These are phyloP conservation scores for Sesbania bispinosa DNA, from an alignment of 306 rosid species.

Conservation along the genomic window DNA sequence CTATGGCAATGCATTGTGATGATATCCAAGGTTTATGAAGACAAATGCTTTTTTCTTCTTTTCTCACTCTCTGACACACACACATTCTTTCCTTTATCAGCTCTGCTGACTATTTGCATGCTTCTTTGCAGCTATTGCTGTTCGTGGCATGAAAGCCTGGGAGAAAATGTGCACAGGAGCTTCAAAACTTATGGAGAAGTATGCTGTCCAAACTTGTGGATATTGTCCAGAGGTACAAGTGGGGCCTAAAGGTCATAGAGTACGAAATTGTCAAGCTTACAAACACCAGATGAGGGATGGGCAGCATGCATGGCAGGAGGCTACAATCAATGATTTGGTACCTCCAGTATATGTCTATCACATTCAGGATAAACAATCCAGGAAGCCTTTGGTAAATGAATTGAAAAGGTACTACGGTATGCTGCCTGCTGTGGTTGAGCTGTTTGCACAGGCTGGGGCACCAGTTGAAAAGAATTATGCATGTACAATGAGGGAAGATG, in stretches of 20 bases:
- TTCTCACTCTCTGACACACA: too few relatives aligned
- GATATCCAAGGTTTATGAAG: slow-evolving; percentile 47
- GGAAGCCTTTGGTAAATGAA: slow-evolving; percentile 48
- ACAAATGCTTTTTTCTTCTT: background rate
- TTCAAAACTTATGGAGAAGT: slow-evolving; percentile 53
- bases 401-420: slow-evolving; percentile 60
- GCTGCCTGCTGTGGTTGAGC: slow-evolving; percentile 71
- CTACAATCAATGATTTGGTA: slow-evolving; percentile 52
- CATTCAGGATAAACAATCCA: slow-evolving; percentile 34
- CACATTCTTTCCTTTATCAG: background rate
- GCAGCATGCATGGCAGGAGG: slow-evolving; percentile 79
- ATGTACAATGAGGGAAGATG: slow-evolving; percentile 51
- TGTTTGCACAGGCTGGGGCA: slow-evolving; percentile 64
- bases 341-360: slow-evolving; percentile 69
- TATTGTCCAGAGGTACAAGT: slow-evolving; percentile 75
- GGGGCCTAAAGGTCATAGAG: slow-evolving; percentile 75
- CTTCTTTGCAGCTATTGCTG: slow-evolving; percentile 46
- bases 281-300: slow-evolving; percentile 89
- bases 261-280: slow-evolving; percentile 63
- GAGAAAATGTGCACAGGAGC: slow-evolving; percentile 50
- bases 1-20: slow-evolving; percentile 31
- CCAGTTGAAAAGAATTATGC: slow-evolving; percentile 36
- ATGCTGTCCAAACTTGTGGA: slow-evolving; percentile 69
- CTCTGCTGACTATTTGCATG: slow-evolving; percentile 4
- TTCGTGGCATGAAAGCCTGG: slow-evolving; percentile 64